Percentiles rank a stretch among this genome's conserved stretches.
phyloP scores from a whole-genome alignment of 768 basidiomycete species.

The Agrocybe pediades region DNA sequence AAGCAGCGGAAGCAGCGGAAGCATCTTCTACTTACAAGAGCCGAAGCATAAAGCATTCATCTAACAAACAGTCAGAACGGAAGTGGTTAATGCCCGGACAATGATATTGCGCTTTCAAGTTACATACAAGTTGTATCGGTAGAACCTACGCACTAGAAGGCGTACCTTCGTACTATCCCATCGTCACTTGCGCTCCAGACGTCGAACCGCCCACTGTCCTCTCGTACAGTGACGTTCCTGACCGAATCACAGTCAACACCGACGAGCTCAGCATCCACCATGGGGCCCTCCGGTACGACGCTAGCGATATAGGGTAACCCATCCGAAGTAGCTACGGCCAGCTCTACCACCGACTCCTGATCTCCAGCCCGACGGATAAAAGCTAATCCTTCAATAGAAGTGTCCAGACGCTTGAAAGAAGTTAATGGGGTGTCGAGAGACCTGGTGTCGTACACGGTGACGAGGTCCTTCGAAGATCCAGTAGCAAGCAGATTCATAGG shows the following conservation, averaged over 20 bases:
- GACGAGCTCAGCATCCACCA: constrained; percentile 49
- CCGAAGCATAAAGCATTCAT: too few relatives aligned
- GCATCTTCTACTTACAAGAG: too few relatives aligned
- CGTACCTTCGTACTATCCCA: constrained; percentile 57
- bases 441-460: constrained; percentile 59
- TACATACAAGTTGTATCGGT: too few relatives aligned
- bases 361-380: constrained; percentile 25
- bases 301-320: constrained; percentile 60
- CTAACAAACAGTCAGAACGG: too few relatives aligned
- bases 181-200: constrained; percentile 58
- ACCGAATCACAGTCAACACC: constrained; percentile 67
- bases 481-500: constrained; percentile 51
- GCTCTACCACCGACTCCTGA: constrained; percentile 24
- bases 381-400: constrained; percentile 50
- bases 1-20: too few relatives aligned
- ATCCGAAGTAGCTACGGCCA: constrained; percentile 57
- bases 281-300: constrained; percentile 42
- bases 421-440: constrained; percentile 39
- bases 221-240: constrained; percentile 37
- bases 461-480: constrained; percentile 56
- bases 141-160: constrained; percentile 3
- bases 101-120: too few relatives aligned
- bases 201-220: constrained; percentile 11
- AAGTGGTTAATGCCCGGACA: too few relatives aligned
- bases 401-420: constrained; percentile 46